A percentile compares a stretch with the other conserved stretches of the same genome.
phyloP scores from a whole-genome alignment of 805 yeast species.

The Wickerhamiella qilinensis region DNA sequence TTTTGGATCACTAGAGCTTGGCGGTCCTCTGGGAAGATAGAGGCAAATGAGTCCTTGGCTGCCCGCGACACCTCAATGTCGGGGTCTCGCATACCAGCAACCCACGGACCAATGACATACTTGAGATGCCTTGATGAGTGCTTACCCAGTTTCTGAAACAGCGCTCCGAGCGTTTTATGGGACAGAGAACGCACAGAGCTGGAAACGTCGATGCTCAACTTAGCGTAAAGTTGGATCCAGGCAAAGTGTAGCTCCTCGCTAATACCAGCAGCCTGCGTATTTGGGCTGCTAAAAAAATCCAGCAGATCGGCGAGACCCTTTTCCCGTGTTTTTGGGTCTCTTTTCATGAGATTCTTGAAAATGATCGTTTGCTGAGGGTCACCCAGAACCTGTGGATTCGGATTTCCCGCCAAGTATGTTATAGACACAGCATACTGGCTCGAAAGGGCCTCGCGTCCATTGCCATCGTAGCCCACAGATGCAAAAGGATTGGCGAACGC shows the following conservation, averaged over 20 bases:
- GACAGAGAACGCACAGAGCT: constrained; percentile 43
- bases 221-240: constrained; percentile 61
- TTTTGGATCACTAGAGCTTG: constrained; percentile 44
- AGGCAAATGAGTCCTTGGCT: constrained; percentile 30
- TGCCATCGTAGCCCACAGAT: neutral
- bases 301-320: constrained; percentile 50
- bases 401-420: constrained; percentile 62
- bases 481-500: constrained; percentile 4
- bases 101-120: constrained; percentile 57
- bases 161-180: constrained; percentile 47
- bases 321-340: constrained; percentile 74
- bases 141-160: constrained; percentile 37
- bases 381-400: constrained; percentile 41
- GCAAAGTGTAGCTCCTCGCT: constrained; percentile 52
- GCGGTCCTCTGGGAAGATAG: constrained; percentile 40
- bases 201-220: constrained; percentile 56
- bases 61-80: constrained; percentile 45
- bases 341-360: constrained; percentile 63
- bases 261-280: constrained; percentile 16
- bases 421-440: constrained; percentile 36
- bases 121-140: constrained; percentile 47
- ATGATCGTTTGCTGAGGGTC: constrained; percentile 39
- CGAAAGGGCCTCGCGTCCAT: neutral
- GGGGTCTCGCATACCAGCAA: constrained; percentile 53
- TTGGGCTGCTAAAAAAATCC: constrained; percentile 18